These are phyloP conservation scores for Mollisia scopiformis DNA, from an alignment of 2,329 filamentous ascomycete genomes.

Conservation along the genomic window DNA sequence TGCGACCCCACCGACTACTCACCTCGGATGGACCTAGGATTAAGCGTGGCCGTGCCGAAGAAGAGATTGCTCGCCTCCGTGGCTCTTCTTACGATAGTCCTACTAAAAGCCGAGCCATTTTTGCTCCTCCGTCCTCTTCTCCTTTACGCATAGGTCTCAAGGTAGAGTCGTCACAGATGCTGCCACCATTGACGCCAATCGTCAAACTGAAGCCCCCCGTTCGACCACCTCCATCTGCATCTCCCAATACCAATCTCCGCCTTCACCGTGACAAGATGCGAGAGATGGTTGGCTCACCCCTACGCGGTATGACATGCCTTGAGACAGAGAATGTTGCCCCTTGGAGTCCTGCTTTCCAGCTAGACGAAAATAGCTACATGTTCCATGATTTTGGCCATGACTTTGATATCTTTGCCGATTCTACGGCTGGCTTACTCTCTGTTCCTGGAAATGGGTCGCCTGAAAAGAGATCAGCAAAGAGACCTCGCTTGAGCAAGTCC, in stretches of 20 bases:
- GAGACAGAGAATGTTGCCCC: constrained; percentile 50
- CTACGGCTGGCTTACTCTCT: constrained; percentile 44
- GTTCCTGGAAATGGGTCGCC: constrained; percentile 63
- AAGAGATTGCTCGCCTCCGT: constrained; percentile 91
- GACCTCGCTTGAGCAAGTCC: constrained; percentile 64
- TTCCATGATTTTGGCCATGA: constrained; percentile 52
- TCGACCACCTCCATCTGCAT: constrained; percentile 71
- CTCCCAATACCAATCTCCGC: constrained; percentile 88
- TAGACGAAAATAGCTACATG: constrained; percentile 62
- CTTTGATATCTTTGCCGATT: constrained; percentile 65
- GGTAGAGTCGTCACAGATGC: constrained; percentile 60
- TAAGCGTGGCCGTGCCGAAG: constrained; percentile 89
- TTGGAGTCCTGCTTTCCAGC: constrained; percentile 69
- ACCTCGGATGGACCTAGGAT: constrained; percentile 81
- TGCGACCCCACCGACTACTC: constrained; percentile 71
- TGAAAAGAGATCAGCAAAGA: constrained; percentile 63
- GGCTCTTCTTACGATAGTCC: constrained; percentile 94
- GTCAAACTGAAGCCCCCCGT: constrained; percentile 74
- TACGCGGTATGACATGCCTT: constrained; percentile 55
- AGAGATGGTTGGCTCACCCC: constrained; percentile 80
- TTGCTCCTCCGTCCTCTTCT: constrained; percentile 67
- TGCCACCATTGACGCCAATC: constrained; percentile 80
- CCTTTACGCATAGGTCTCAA: constrained; percentile 55
- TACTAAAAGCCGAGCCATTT: constrained; percentile 62
- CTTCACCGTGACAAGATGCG: constrained; percentile 84